Evolutionary conservation across 177 flowering plant species (phyloP), one percentile per base, ranked within the genome.

Genomic region (Vitis hybrid): DNA sequence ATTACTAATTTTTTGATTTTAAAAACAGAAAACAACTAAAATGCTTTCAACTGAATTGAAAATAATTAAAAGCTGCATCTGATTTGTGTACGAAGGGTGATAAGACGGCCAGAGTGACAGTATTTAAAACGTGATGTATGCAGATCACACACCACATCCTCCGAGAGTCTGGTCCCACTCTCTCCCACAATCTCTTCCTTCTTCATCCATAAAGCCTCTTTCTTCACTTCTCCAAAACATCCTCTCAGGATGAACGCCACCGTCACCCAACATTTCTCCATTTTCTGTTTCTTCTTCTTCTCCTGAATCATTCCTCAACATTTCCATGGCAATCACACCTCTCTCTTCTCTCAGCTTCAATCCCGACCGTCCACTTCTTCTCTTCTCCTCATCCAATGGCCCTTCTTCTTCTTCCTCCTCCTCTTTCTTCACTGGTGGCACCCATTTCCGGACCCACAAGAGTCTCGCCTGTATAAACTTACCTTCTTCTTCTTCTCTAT

Each of bases 361-460:
- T 60, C 78, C 54, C 73, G 62, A 59, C 68, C 73, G 31, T 62
- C 74, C 60, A 57, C 78, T 11, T 78, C 85, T 52, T 44, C 47
- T 14, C 61, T 75, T 1, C 57, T 67, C 73, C 67, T 58, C 47
- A 61, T 13, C 73, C 64, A 4, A 59, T 65, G 2, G 61, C 55
- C n/a, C 69, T 12, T 72, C 78, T 17, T 72, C 78, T 17, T 80
- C 83, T 17, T 73, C 83, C 1, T 76, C 80, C 5, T 79, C 88
- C 38, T 59, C 76, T 15, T 78, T 87, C 78, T 66, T 75, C 52
- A 67, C 65, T 44, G 83, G 88, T 53, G 80, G 87, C 20, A 68
- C 76, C 52, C 58, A 62, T 10, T 71, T 78, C 49, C 73, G 73
- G 76, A 67, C 54, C 33, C 70, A 75, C 64, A 72, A 61, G 62